Evolutionary conservation across 1,284 basidiomycete genomes (phyloP).

Genomic region (Ceraceosorus guamensis): DNA sequence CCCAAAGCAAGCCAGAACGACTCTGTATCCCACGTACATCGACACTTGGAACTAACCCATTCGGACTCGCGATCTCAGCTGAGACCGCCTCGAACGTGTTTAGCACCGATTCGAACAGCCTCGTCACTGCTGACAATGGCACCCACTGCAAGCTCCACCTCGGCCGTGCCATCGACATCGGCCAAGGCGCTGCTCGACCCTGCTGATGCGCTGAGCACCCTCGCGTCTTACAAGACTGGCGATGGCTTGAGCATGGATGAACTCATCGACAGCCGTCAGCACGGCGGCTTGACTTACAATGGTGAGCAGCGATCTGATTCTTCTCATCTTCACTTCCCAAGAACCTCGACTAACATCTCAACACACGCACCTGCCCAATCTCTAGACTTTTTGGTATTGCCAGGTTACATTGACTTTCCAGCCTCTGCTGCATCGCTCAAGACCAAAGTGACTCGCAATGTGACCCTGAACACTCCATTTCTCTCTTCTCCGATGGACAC

Average conservation of each 20-base stretch:
- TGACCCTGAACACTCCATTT: constrained; percentile 89
- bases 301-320: constrained; percentile 2
- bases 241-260: constrained; percentile 82
- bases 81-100: too few relatives aligned
- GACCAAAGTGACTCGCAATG: constrained; percentile 81
- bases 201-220: constrained; percentile 31
- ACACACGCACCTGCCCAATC: too few relatives aligned
- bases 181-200: constrained; percentile 20
- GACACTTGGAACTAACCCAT: too few relatives aligned
- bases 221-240: constrained; percentile 58
- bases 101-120: too few relatives aligned
- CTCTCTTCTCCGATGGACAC: constrained; percentile 99
- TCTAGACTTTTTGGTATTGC: constrained; percentile 52
- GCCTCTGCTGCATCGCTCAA: constrained; percentile 74
- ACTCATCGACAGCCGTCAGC: constrained; percentile 78
- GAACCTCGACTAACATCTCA: neutral
- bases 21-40: too few relatives aligned
- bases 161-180: neutral
- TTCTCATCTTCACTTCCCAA: constrained; percentile 2
- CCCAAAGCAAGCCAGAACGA: too few relatives aligned
- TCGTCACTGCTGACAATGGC: too few relatives aligned
- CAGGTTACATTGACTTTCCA: constrained; percentile 93
- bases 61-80: too few relatives aligned
- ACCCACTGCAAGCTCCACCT: too few relatives aligned
- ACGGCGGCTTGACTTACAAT: constrained; percentile 92